Evolutionary conservation across 2,329 filamentous ascomycete species (phyloP).

Genomic region (Neoscytalidium dimidiatum): DNA sequence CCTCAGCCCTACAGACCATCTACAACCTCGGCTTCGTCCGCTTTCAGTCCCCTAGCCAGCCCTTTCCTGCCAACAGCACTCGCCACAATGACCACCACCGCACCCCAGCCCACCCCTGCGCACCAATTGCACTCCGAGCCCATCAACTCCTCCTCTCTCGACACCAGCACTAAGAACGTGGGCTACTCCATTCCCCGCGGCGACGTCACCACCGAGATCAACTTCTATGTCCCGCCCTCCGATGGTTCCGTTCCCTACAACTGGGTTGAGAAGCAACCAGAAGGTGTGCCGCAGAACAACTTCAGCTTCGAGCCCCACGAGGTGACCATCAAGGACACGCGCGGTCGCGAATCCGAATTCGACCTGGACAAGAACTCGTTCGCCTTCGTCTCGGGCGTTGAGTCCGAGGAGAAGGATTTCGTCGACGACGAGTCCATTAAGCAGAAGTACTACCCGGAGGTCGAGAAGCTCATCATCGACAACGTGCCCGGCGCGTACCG

Average conservation of each 20-base stretch:
- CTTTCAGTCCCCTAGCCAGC: not conserved
- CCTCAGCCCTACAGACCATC: not conserved
- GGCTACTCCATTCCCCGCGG: slow-evolving; percentile 55
- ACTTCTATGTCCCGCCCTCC: slow-evolving; percentile 64
- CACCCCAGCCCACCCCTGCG: slow-evolving; percentile 42
- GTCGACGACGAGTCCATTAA: slow-evolving; percentile 69
- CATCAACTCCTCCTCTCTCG: slow-evolving; percentile 28
- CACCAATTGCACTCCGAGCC: slow-evolving; percentile 40
- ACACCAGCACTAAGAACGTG: slow-evolving; percentile 27
- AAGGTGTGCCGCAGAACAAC: slow-evolving; percentile 66
- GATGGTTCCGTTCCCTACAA: slow-evolving; percentile 65
- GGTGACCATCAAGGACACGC: slow-evolving; percentile 70
- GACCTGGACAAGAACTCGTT: slow-evolving; percentile 76
- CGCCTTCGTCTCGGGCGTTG: slow-evolving; percentile 60
- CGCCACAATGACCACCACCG: slow-evolving; percentile 46
- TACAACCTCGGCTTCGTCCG: not conserved
- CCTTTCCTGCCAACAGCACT: not conserved
- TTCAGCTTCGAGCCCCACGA: slow-evolving; percentile 51
- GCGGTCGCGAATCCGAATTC: slow-evolving; percentile 67
- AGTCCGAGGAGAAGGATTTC: slow-evolving; percentile 62
- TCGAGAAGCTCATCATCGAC: slow-evolving; percentile 70
- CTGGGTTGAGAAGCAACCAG: slow-evolving; percentile 65
- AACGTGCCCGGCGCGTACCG: slow-evolving; percentile 66
- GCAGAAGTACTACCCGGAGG: slow-evolving; percentile 79
- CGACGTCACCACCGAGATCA: slow-evolving; percentile 61